These are phyloP conservation scores for Hansenula lynferdii DNA, from an alignment of 1,139 yeast species.

Conservation along the genomic window DNA sequence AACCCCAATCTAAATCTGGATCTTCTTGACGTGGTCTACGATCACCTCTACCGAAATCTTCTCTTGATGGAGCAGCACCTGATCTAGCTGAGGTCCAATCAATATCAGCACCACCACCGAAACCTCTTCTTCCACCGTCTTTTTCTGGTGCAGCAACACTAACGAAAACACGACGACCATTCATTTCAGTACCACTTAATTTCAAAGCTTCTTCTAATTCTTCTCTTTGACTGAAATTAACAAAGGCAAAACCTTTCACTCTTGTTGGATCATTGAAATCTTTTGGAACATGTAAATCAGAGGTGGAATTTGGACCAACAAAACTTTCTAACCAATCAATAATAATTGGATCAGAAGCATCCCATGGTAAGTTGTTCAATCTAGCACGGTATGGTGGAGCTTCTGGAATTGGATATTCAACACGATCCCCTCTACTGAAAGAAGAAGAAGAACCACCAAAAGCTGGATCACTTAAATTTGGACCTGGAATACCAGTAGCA, in stretches of 20 bases:
- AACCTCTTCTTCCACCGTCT: conserved; percentile 25
- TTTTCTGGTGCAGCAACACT: conserved; percentile 88
- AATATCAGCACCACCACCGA: conserved; percentile 33
- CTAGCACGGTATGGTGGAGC: conserved; percentile 89
- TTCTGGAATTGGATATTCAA: conserved; percentile 84
- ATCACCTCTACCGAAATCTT: conserved; percentile 22
- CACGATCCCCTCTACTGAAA: conserved; percentile 43
- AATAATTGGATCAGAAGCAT: conserved; percentile 62
- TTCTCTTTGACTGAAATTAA: conserved; percentile 66
- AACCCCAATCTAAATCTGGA: conserved; percentile 45
- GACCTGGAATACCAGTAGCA: conserved; percentile 22
- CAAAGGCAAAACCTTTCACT: conserved; percentile 83
- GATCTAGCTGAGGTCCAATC: conserved; percentile 52
- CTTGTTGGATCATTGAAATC: conserved; percentile 59
- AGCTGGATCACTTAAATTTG: conserved; percentile 32
- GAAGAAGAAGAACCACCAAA: conserved; percentile 27
- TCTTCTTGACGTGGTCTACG: conserved; percentile 37
- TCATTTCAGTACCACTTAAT: conserved; percentile 57
- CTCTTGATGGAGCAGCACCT: conserved; percentile 26
- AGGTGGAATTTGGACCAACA: conserved; percentile 53
- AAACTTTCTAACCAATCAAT: conserved; percentile 64
- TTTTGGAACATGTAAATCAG: conserved; percentile 53
- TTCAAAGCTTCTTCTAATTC: conserved; percentile 66
- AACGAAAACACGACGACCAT: conserved; percentile 76
- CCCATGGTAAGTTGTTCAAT: conserved; percentile 84